Evolutionary conservation across 352 stramenopile genomes (phyloP).

Genomic region (Globisporangium acanthophoron): DNA sequence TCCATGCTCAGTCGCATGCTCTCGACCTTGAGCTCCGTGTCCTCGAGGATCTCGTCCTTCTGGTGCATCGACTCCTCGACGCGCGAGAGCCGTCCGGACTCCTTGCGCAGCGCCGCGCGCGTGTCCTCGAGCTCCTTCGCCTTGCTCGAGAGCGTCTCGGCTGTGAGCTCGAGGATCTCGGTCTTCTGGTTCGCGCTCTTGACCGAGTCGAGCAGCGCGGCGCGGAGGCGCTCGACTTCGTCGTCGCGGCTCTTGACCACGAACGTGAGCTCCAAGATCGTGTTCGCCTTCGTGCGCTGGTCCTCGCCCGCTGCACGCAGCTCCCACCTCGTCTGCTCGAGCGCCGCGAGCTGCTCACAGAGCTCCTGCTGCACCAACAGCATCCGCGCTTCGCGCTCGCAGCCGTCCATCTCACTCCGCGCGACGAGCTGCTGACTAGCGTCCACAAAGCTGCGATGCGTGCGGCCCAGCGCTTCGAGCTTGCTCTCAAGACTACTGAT

Average conservation of each 20-base stretch:
- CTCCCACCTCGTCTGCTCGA: conserved; percentile 26
- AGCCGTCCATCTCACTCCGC: conserved; percentile 37
- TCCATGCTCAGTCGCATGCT: conserved; percentile 53
- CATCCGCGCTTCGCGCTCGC: conserved; percentile 25
- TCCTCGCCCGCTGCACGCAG: conserved; percentile 34
- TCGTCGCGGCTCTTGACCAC: conserved; percentile 70
- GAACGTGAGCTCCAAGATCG: conserved; percentile 69
- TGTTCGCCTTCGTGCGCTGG: conserved; percentile 44
- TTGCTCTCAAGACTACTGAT: conserved; percentile 21
- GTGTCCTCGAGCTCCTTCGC: conserved; percentile 57
- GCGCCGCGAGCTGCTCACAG: conserved; percentile 3
- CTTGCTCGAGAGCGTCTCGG: conserved; percentile 52
- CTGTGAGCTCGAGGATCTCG: conserved; percentile 61
- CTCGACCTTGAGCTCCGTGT: conserved; percentile 61
- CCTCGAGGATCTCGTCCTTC: conserved; percentile 55
- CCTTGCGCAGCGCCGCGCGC: conserved; percentile 41
- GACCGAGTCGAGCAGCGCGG: conserved; percentile 44
- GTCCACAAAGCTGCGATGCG: conserved; percentile 16
- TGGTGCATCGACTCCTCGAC: conserved; percentile 62
- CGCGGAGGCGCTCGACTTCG: conserved; percentile 53
- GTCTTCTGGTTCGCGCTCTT: conserved; percentile 52
- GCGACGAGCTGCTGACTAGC: conserved; percentile 17
- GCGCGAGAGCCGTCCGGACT: conserved; percentile 43
- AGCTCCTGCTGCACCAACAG: conserved; percentile 22
- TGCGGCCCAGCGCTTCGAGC: conserved; percentile 11